Evolutionary conservation across 257 asterid species (phyloP).

Genomic region (Solanum peruvianum): DNA sequence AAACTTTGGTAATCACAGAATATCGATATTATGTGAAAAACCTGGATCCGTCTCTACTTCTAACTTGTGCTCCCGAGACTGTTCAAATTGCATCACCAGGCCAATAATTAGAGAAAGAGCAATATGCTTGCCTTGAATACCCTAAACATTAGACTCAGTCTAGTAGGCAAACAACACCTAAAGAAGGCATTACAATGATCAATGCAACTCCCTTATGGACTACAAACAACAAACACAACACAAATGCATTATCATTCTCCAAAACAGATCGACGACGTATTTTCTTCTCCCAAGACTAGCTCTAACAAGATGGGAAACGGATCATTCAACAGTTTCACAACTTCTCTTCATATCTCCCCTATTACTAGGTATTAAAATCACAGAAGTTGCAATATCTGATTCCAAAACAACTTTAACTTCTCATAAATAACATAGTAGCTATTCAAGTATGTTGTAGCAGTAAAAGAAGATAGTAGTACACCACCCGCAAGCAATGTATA

Average conservation of each 20-base stretch:
- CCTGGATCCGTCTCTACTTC: background rate
- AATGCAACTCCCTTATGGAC: background rate
- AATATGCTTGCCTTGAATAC: background rate
- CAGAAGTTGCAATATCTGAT: background rate
- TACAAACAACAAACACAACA: background rate
- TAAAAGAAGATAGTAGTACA: no score
- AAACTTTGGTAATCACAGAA: background rate
- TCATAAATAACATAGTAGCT: background rate
- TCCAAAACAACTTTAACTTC: background rate
- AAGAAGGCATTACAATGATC: background rate
- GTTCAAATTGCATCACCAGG: background rate
- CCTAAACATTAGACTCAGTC: background rate
- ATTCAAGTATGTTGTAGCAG: background rate
- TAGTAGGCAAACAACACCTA: background rate
- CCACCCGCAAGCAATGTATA: background rate
- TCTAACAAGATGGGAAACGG: background rate
- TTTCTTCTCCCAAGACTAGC: background rate
- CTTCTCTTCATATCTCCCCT: background rate
- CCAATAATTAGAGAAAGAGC: background rate
- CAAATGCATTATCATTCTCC: background rate
- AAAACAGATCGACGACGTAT: background rate
- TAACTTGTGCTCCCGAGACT: background rate
- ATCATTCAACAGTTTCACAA: background rate
- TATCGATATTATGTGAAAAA: background rate
- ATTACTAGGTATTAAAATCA: background rate